phyloP scores from a whole-genome alignment of 805 yeast genomes.

The Ascoidea tarda region DNA sequence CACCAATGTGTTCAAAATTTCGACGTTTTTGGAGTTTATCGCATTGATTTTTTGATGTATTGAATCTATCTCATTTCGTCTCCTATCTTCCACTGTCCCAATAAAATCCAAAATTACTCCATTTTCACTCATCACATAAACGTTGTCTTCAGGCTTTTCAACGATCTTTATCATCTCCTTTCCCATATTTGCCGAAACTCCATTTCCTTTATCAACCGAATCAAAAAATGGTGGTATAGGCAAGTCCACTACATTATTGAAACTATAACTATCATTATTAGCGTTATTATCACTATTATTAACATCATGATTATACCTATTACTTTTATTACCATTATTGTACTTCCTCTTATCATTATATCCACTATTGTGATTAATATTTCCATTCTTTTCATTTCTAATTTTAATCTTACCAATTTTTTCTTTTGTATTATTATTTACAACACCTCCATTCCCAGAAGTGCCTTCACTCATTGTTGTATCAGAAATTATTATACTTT shows the following conservation, averaged over 20 bases:
- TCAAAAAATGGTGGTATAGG: not conserved
- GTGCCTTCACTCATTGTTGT: no score
- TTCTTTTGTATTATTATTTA: no score
- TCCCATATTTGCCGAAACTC: not conserved
- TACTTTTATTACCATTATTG: no score
- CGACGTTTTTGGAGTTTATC: not conserved
- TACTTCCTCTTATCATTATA: no score
- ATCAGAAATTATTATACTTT: no score
- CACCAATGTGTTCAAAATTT: no score
- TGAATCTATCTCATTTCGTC: constrained; percentile 19
- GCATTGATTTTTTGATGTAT: constrained; percentile 9
- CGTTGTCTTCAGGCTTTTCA: constrained; percentile 25
- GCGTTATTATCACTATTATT: no score
- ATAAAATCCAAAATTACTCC: constrained; percentile 60
- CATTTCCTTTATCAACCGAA: not conserved
- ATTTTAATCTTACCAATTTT: no score
- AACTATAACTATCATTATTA: not conserved
- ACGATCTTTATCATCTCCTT: constrained; percentile 2
- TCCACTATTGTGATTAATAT: no score
- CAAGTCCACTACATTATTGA: not conserved
- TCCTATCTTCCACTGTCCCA: constrained; percentile 28
- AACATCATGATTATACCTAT: no score
- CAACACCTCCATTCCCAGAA: no score
- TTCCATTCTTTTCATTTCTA: no score
- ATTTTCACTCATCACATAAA: constrained; percentile 54